Evolutionary conservation across 2,329 filamentous ascomycete genomes (phyloP).

Genomic region (Trichophyton benhamiae): DNA sequence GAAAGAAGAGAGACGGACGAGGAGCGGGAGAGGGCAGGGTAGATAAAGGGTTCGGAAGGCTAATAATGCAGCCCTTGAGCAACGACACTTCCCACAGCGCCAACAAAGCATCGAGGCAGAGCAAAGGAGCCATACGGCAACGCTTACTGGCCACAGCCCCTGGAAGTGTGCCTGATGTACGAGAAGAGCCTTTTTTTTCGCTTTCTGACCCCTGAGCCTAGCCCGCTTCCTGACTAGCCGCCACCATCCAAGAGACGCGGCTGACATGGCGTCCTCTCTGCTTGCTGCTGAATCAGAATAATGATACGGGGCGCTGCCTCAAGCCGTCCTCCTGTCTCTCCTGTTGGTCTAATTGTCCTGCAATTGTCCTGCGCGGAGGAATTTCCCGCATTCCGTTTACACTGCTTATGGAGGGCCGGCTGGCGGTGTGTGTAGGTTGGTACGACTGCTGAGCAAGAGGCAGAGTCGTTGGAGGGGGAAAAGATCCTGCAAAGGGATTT

Average conservation of each 20-base stretch:
- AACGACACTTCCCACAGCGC: background rate
- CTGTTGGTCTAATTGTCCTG: background rate
- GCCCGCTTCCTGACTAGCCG: background rate
- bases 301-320: too few species aligned
- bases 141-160: background rate
- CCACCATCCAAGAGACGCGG: background rate
- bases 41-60: slow-evolving; percentile 2
- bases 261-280: background rate
- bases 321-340: background rate
- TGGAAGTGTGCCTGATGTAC: background rate
- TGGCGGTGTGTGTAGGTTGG: background rate
- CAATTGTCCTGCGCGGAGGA: background rate
- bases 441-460: background rate
- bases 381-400: background rate
- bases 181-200: background rate
- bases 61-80: background rate
- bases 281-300: too few species aligned
- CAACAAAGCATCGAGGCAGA: background rate
- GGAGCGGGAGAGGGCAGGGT: background rate
- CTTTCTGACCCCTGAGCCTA: background rate
- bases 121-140: background rate
- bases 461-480: background rate
- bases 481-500: background rate
- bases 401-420: background rate
- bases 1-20: background rate